Conservation (phyloP, 176 grass and related monocot species). For the Thinopyrum elongatum region DNA sequence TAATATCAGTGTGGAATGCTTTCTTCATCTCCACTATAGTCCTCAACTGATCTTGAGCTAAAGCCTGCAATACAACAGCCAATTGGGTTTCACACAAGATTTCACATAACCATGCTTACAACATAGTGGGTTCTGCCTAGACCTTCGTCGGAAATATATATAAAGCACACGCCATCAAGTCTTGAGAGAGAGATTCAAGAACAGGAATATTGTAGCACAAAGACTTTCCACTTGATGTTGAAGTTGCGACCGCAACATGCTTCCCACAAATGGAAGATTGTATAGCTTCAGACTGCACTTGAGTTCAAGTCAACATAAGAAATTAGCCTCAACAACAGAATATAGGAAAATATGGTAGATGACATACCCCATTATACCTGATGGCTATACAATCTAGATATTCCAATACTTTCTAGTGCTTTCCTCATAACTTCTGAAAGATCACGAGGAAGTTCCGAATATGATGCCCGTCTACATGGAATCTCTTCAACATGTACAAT, state of each 20-base stretch:
- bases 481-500: conserved; percentile 79
- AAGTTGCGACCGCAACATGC: conserved; percentile 79
- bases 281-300: conserved; percentile 69
- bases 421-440: conserved; percentile 57
- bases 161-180: conserved; percentile 58
- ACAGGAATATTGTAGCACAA: conserved; percentile 94
- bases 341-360: conserved; percentile 19
- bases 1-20: conserved; percentile 51
- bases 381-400: conserved; percentile 85
- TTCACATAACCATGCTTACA: conserved; percentile 31
- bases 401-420: conserved; percentile 60
- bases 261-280: conserved; percentile 65
- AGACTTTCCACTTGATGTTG: conserved; percentile 97
- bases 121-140: conserved; percentile 6
- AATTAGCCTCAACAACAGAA: conserved; percentile 12
- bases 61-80: conserved; percentile 61
- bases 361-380: conserved; percentile 52
- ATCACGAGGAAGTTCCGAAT: conserved; percentile 57
- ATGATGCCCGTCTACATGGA: conserved; percentile 53
- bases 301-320: conserved; percentile 29
- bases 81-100: neutral
- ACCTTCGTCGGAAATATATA: conserved; percentile 99
- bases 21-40: conserved; percentile 70
- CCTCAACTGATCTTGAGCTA: conserved; percentile 95
- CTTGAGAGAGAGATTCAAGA: conserved; percentile 74